These are phyloP conservation scores for Paraphysoderma sedebokerense DNA, from an alignment of 371 early-diverging fungal species.

Conservation along the genomic window DNA sequence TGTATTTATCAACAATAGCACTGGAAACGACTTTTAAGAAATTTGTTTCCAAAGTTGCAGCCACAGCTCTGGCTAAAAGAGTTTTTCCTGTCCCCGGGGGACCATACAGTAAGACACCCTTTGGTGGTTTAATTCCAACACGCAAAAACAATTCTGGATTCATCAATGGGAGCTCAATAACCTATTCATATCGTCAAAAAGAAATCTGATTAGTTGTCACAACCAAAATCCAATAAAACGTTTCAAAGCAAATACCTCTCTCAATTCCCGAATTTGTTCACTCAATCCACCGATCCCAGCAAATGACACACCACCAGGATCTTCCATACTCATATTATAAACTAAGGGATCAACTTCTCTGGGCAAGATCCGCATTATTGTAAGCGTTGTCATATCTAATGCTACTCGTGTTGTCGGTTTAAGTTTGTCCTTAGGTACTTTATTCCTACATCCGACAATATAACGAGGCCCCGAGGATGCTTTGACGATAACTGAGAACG, in stretches of 20 bases:
- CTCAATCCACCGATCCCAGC: slow-evolving; percentile 94
- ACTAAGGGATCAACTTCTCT: slow-evolving; percentile 99
- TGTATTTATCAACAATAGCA: slow-evolving; percentile 99
- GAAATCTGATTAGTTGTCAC: neutral
- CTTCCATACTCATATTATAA: slow-evolving; percentile 97
- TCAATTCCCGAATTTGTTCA: slow-evolving; percentile 95
- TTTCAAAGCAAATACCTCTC: slow-evolving; percentile 48
- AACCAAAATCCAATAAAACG: neutral
- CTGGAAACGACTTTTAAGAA: slow-evolving; percentile 94
- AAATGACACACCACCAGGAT: slow-evolving; percentile 90
- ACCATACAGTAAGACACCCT: slow-evolving; percentile 97
- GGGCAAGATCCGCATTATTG: slow-evolving; percentile 97
- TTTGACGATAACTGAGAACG: slow-evolving; percentile 84
- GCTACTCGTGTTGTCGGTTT: slow-evolving; percentile 95
- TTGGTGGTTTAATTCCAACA: slow-evolving; percentile 96
- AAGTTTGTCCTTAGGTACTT: slow-evolving; percentile 79
- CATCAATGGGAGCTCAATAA: slow-evolving; percentile 96
- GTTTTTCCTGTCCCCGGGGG: slow-evolving; percentile 95
- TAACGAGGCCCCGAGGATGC: slow-evolving; percentile 97
- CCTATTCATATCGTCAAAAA: slow-evolving; percentile 18
- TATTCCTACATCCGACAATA: slow-evolving; percentile 95
- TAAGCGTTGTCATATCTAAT: slow-evolving; percentile 98
- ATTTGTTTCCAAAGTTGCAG: slow-evolving; percentile 89
- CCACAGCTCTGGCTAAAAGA: slow-evolving; percentile 91
- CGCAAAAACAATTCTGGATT: slow-evolving; percentile 98